Percentiles rank a stretch among this genome's conserved stretches.
Conservation (phyloP, 441 rosid species). For the Lagerstroemia fauriei region DNA sequence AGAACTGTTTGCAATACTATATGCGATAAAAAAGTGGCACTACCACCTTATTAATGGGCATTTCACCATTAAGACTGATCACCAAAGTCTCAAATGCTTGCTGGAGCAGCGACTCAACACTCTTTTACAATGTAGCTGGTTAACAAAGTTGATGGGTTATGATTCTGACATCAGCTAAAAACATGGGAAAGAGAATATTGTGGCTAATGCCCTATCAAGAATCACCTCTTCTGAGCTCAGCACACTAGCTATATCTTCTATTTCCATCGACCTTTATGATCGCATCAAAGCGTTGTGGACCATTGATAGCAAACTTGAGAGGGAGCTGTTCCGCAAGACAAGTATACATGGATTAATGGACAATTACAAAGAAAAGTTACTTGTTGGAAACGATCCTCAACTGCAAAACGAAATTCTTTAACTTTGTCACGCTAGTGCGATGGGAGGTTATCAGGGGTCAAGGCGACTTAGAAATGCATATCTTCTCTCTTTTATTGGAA, state of each 20-base stretch:
- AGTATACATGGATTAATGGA: background rate
- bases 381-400: background rate
- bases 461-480: background rate
- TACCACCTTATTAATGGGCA: background rate
- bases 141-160: constrained; percentile 1
- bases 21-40: background rate
- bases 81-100: background rate
- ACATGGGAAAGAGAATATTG: background rate
- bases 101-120: background rate
- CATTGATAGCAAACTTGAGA: background rate
- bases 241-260: background rate
- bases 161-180: background rate
- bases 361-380: background rate
- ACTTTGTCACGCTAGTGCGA: background rate
- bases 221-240: no score
- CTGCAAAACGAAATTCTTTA: background rate
- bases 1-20: background rate
- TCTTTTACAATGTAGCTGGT: background rate
- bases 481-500: background rate
- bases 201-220: constrained; percentile 7
- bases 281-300: background rate
- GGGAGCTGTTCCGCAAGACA: background rate
- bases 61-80: background rate
- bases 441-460: background rate
- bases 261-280: background rate